Evolutionary conservation across 345 rosid genomes (phyloP), one percentile per base, ranked within the genome.

Genomic region (Schrenkiella parvula): DNA sequence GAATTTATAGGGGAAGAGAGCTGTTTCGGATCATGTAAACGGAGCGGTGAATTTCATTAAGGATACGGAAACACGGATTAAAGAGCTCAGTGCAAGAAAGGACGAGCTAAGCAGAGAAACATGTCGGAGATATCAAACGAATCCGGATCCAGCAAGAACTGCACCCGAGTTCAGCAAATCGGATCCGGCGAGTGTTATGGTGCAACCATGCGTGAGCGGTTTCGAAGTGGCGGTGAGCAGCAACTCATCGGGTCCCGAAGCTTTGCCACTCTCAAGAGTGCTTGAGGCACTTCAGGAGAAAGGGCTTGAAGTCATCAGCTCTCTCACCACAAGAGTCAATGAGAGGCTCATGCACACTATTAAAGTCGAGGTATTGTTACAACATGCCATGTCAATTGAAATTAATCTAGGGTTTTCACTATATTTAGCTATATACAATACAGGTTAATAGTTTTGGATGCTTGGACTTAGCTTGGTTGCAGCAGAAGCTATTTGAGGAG

Each of bases 21-120:
- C 85, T 42, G 67, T 53, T 46, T 83, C 89, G 18, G 87, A 85
- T 75, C 87, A 83, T 38, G 72, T 85, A 32, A 59, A 80, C 15
- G 87, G 73, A 35, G 84, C 85, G 8, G 81, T 73, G 56, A 76
- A 53, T 48, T 81, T 81, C 44, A 85, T 83, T 3, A 76, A 73
- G 65, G 75, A 83, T 26, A 66, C 77, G n/a, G 72, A 83, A 47
- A 68, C 68, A 59, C 64, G 79, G 51, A 62, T 81, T 66, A 34
- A 64, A 55, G 75, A 71, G 39, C 61, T 80, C 1, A 69, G 78
- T 65, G 58, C 43, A 42, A 70, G 72, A 63, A 76, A 80, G 65
- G 85, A 81, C 13, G 80, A 79, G 53, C 41, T 80, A 32, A 73
- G 58, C 47, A 79, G 64, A 37, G 46, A 38, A 25, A 47, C 56